Evolutionary conservation across 257 asterid species (phyloP), one percentile per base, ranked within the genome.

Genomic region (Dorcoceras hygrometricum): DNA sequence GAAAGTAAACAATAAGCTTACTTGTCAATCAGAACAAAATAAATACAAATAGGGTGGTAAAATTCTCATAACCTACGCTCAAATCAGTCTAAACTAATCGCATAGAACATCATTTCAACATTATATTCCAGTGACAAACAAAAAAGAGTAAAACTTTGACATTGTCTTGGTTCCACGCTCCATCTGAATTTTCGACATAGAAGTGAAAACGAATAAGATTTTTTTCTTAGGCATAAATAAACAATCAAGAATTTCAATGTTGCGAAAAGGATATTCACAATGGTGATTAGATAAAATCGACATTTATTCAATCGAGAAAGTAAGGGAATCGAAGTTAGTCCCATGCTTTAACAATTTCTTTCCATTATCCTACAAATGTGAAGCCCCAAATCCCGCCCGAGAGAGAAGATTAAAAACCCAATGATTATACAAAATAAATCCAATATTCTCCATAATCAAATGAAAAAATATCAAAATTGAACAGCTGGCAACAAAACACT

Each of bases 371-470:
- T 16, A 34, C 46, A 9, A 0, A 43, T 43, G 14, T 19, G 6
- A 1, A 43, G 51, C 6, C 51, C 51, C 19, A 43, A 43, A 10
- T 14, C 51, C 51, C 51, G 54, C 22, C 20, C 20, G 51, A 11
- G 6, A 1, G 9, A 43, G 12, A 8, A 39, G 14, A 43, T 14
- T 12, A 6, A 43, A 43, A 43, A 12, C 5, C 51, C n/a, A 3
- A 43, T 3, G 6, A 16, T 43, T 12, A 8, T 39, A 5, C 2
- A 12, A 4, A 10, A 66, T 18, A 71, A 50, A 43, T 14, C 16
- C 59, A 62, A 71, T 36, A 54, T 73, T 72, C 58, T 31, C 20
- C 9, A 6, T 54, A 29, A 34, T 55, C 65, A 50, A 68, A 66
- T 65, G 19, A 24, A 63, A 58, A n/a, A 66, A 58, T 62, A 11